phyloP scores from a whole-genome alignment of 345 rosid genomes.

The Bruguiera gymnorhiza region DNA sequence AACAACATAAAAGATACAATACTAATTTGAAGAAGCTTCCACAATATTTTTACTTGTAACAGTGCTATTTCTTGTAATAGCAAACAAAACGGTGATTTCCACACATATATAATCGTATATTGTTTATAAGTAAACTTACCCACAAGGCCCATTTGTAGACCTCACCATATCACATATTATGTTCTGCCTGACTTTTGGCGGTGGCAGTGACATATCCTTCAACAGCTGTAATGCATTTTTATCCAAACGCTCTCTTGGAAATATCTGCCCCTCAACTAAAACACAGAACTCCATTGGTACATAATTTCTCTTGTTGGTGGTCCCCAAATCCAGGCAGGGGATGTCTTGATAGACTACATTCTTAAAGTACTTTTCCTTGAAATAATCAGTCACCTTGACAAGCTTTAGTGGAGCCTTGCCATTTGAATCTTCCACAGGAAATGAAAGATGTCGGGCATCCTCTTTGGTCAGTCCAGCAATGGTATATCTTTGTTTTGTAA shows the following conservation, averaged over 20 bases:
- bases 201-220: constrained; percentile 49
- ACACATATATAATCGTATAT: too few relatives aligned
- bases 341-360: constrained; percentile 45
- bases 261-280: constrained; percentile 73
- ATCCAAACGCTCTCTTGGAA: constrained; percentile 65
- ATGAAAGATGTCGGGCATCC: constrained; percentile 35
- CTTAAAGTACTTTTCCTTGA: constrained; percentile 45
- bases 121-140: constrained; percentile 35
- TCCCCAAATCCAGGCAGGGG: constrained; percentile 76
- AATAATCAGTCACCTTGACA: constrained; percentile 51
- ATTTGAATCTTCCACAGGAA: constrained; percentile 44
- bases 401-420: constrained; percentile 30
- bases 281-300: constrained; percentile 85
- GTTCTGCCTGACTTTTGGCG: constrained; percentile 37
- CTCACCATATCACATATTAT: constrained; percentile 49
- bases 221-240: constrained; percentile 33
- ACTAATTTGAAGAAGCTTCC: too few relatives aligned
- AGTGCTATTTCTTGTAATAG: background rate
- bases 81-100: background rate
- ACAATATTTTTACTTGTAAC: too few relatives aligned
- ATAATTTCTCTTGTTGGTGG: constrained; percentile 38
- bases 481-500: constrained; percentile 55
- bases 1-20: too few relatives aligned
- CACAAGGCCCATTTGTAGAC: constrained; percentile 55
- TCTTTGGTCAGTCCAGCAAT: constrained; percentile 48